These are phyloP conservation scores for Penicillium sp. DNA, from an alignment of 2,329 filamentous ascomycete genomes.

Conservation along the genomic window DNA sequence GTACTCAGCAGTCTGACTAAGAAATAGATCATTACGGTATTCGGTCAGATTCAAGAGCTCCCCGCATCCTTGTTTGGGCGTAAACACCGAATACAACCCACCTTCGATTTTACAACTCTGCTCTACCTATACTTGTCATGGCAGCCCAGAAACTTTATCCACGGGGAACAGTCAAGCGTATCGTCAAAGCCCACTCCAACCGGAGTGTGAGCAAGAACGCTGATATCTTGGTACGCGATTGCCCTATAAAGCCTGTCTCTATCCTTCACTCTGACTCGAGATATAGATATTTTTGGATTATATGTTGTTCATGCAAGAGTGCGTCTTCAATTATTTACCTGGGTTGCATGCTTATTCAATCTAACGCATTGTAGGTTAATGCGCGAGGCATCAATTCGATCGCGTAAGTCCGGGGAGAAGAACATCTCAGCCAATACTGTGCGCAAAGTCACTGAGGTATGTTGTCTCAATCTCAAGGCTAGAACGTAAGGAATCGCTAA, in stretches of 20 bases:
- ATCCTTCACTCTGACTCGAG: background rate
- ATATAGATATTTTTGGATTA: conserved; percentile 79
- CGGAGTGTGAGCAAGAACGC: conserved; percentile 79
- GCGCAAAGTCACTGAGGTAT: conserved; percentile 72
- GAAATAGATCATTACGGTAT: conserved; percentile 1
- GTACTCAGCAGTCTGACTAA: background rate
- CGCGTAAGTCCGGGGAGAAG: conserved; percentile 71
- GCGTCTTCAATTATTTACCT: conserved; percentile 23
- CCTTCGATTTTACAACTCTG: background rate
- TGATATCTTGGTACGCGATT: conserved; percentile 69
- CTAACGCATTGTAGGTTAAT: conserved; percentile 68
- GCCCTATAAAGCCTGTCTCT: background rate
- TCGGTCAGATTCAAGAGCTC: background rate
- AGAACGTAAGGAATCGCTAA: background rate
- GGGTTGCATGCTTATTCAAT: no score
- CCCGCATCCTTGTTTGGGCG: background rate
- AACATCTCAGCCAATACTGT: conserved; percentile 73
- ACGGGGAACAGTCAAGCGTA: conserved; percentile 79
- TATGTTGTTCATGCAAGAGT: conserved; percentile 73
- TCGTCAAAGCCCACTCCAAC: conserved; percentile 83
- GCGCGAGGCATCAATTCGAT: conserved; percentile 74
- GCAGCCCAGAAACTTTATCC: conserved; percentile 76
- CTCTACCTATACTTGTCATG: conserved; percentile 42
- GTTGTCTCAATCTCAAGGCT: conserved; percentile 23
- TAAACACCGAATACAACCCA: background rate